Conservation (phyloP, 73 alveolate species). For the Paramecium biaurelia region DNA sequence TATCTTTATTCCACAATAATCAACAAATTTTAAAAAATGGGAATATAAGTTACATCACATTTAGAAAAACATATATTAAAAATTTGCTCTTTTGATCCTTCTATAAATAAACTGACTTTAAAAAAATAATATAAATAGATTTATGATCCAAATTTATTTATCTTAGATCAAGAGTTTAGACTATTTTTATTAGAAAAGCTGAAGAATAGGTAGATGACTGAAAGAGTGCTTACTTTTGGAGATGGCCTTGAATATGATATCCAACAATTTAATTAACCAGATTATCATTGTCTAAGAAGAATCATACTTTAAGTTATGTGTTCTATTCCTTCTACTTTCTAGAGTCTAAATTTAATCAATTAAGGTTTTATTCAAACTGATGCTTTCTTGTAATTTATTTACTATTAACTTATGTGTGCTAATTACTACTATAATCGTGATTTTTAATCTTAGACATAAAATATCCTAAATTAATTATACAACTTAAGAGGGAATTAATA, state of each 20-base stretch:
- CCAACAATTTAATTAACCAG: not conserved
- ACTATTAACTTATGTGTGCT: not conserved
- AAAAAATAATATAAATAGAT: not conserved
- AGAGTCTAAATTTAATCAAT: not conserved
- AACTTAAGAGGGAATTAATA: not conserved
- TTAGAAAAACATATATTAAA: not conserved
- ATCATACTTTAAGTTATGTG: not conserved
- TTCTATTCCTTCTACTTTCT: not conserved
- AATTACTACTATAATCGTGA: not conserved
- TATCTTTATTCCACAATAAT: not conserved
- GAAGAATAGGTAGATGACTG: not conserved
- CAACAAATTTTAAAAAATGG: not conserved
- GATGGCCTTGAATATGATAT: not conserved
- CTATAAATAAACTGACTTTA: not conserved
- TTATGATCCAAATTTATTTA: not conserved
- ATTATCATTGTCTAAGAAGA: not conserved
- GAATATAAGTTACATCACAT: not conserved
- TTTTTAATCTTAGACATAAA: not conserved
- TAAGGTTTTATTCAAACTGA: not conserved
- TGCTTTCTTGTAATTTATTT: not conserved
- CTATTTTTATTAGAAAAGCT: not conserved
- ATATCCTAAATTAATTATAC: not conserved
- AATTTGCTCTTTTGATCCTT: not conserved
- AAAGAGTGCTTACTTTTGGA: not conserved
- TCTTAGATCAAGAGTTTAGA: not conserved